Evolutionary conservation across 768 basidiomycete species (phyloP), one percentile per base, ranked within the genome.

Genomic region (Suillus spraguei): DNA sequence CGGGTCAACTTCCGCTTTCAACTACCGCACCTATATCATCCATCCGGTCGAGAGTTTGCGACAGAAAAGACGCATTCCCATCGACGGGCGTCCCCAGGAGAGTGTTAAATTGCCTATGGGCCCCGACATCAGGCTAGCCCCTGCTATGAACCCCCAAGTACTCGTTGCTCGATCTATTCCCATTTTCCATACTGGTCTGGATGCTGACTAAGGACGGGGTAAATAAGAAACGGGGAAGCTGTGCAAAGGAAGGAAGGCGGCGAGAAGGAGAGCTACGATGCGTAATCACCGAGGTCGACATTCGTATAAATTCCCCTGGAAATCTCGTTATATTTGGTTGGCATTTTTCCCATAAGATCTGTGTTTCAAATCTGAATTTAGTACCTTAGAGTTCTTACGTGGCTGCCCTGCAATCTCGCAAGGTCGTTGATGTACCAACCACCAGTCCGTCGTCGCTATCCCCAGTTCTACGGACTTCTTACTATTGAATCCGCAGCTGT

Each of bases 301-400:
- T 13, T 82, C 80, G 42, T 88, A 87, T 66, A 90, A 90, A 68
- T 90, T 56, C 90, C 90, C 3, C 74, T 90, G 64, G 90, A 90
- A 72, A 81, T 91, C 60, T 87, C 87, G 9, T 74, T 90, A 59
- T 90, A 90, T 73, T 71, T 90, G 60, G 89, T 88, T 60, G 52
- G 83, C 72, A 6, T 28, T 42, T 22, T 38, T 35, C n/a, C 44
- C 46, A 28, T 16, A 22, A 32, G 32, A 11, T 32, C 28, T 17
- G 5, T 41, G n/a, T 11, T 17, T 35, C 28, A 5, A 42, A 54
- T 35, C 67, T 59, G n/a, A 53, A 54, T 47, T 35, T 56, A 46
- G 39, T 46, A 28, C 42, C 49, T n/a, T 63, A 90, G 88, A 87
- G 85, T 67, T 89, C 90, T 46, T 91, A 89, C 68, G 79, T 91